phyloP scores from a whole-genome alignment of 1,284 basidiomycete genomes.

The Melampsora abietis-canadensis region DNA sequence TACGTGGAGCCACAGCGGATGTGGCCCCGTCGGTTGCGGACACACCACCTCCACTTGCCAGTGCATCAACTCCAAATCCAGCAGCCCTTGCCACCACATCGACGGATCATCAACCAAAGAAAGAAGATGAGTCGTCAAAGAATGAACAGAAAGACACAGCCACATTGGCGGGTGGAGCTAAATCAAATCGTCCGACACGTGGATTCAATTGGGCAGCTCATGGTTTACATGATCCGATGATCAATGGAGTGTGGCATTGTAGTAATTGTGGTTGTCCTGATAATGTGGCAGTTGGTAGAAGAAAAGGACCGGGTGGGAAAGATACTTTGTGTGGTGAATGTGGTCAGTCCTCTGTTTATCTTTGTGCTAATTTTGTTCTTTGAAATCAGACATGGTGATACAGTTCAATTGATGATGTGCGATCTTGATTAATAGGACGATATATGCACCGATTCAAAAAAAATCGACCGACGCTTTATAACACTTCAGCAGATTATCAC shows the following conservation, averaged over 20 bases:
- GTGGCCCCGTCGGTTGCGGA: constrained; percentile 8
- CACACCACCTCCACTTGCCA: constrained; percentile 20
- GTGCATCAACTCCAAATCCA: background rate
- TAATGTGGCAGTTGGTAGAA: constrained; percentile 71
- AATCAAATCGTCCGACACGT: constrained; percentile 8
- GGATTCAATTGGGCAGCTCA: constrained; percentile 41
- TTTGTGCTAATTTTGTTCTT: background rate
- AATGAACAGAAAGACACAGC: background rate
- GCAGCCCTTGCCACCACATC: background rate
- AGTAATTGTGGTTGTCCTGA: constrained; percentile 87
- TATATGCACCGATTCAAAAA: constrained; percentile 43
- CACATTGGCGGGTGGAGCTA: background rate
- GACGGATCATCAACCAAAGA: background rate
- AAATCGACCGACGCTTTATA: constrained; percentile 39
- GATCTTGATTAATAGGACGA: constrained; percentile 12
- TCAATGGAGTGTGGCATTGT: constrained; percentile 84
- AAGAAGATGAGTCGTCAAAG: background rate
- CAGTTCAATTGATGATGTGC: background rate
- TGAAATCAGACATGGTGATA: background rate
- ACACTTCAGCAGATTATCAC: constrained; percentile 43
- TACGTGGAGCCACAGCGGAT: constrained; percentile 40
- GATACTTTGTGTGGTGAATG: constrained; percentile 87
- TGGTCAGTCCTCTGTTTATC: constrained; percentile 61
- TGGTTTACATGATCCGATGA: constrained; percentile 64
- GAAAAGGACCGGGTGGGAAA: constrained; percentile 83